These are phyloP conservation scores for Pleurotus cornucopiae DNA, from an alignment of 768 basidiomycete genomes.

Conservation along the genomic window DNA sequence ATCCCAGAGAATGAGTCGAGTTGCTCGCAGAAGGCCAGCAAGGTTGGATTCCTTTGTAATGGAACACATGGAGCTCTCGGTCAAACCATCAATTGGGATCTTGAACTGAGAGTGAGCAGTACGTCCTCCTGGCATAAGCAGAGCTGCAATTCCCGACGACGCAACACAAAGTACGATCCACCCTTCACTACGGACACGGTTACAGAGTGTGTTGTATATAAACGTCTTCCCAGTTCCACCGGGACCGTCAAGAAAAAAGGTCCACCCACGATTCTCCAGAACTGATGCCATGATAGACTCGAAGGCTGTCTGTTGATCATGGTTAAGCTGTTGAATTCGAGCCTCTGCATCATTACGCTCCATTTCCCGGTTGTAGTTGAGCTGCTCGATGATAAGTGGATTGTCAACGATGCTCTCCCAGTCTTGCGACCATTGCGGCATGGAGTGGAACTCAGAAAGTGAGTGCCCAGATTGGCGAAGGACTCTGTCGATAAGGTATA, in stretches of 20 bases:
- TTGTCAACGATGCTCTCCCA: too few species aligned
- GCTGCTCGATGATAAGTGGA: too few species aligned
- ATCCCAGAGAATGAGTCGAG: slow-evolving; percentile 40
- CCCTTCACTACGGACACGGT: slow-evolving; percentile 18
- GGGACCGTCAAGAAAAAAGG: slow-evolving; percentile 26
- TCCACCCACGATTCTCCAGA: slow-evolving; percentile 10
- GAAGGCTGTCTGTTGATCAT: slow-evolving; percentile 20
- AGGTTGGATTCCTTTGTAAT: slow-evolving; percentile 27
- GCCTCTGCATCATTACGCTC: too few species aligned
- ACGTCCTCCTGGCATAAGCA: slow-evolving; percentile 28
- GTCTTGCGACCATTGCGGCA: too few species aligned
- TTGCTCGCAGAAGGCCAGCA: slow-evolving; percentile 27
- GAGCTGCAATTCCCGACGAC: slow-evolving; percentile 18
- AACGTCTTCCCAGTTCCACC: slow-evolving; percentile 46
- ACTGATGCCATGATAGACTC: slow-evolving; percentile 25
- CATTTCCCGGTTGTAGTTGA: too few species aligned
- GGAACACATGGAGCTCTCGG: slow-evolving; percentile 24
- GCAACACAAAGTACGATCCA: slow-evolving; percentile 42
- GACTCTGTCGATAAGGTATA: too few species aligned
- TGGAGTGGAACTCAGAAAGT: not conserved
- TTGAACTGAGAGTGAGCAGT: slow-evolving; percentile 47
- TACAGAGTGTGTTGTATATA: slow-evolving; percentile 31
- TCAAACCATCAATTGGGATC: slow-evolving; percentile 33
- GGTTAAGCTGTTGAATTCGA: too few species aligned
- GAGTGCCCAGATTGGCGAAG: too few species aligned